Percentiles rank a stretch among this genome's conserved stretches.
Evolutionary conservation across 2,329 filamentous ascomycete genomes (phyloP).

Genomic region (Neurospora crassa): DNA sequence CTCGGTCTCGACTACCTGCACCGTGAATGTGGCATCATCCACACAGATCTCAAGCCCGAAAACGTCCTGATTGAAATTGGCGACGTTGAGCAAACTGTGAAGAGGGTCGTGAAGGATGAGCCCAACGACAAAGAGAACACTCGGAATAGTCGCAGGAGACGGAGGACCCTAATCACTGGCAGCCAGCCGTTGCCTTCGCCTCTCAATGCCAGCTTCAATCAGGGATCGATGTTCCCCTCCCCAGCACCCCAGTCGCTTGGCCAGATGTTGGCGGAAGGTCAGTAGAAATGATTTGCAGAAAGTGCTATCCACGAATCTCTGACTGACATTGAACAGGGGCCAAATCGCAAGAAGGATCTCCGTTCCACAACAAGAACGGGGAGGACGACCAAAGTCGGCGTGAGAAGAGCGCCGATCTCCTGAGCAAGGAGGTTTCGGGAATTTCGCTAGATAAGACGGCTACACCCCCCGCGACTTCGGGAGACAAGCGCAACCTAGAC

Average conservation of each 20-base stretch:
- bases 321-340: conserved; percentile 18
- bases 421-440: conserved; percentile 87
- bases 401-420: conserved; percentile 86
- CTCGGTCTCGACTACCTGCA: conserved; percentile 94
- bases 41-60: conserved; percentile 94
- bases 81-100: conserved; percentile 96
- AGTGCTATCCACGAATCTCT: not conserved
- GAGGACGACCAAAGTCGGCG: conserved; percentile 66
- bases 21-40: conserved; percentile 96
- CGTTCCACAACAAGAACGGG: conserved; percentile 28
- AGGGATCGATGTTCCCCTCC: conserved; percentile 58
- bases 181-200: conserved; percentile 94
- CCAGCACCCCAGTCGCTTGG: conserved; percentile 62
- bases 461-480: conserved; percentile 36
- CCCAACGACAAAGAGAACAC: conserved; percentile 71
- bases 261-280: conserved; percentile 76
- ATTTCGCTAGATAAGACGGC: conserved; percentile 78
- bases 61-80: conserved; percentile 98
- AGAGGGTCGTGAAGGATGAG: conserved; percentile 86
- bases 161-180: conserved; percentile 90
- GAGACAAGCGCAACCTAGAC: conserved; percentile 54
- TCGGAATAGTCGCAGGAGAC: conserved; percentile 78
- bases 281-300: conserved; percentile 13
- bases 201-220: conserved; percentile 82
- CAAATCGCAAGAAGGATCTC: conserved; percentile 34